phyloP scores from a whole-genome alignment of 345 rosid genomes.

The Mallotus nudiflorus region DNA sequence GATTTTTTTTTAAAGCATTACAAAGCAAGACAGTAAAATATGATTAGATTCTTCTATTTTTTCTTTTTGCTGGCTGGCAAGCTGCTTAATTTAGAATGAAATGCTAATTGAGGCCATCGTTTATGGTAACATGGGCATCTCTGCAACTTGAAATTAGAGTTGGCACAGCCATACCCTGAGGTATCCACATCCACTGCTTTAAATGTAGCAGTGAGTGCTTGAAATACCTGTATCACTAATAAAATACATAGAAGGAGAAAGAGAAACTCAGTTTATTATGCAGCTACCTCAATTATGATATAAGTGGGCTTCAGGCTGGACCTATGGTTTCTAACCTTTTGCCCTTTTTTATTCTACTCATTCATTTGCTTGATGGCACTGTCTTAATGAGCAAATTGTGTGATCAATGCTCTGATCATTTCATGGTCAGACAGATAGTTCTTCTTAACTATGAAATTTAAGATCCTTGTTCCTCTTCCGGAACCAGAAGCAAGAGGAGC shows the following conservation, averaged over 20 bases:
- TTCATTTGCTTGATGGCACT: not conserved
- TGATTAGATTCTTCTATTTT: not conserved
- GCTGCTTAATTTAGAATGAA: not conserved
- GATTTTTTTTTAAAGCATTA: not conserved
- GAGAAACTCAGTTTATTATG: too few relatives aligned
- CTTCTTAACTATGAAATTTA: slow-evolving; percentile 36
- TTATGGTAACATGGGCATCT: not conserved
- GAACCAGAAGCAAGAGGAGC: slow-evolving; percentile 94
- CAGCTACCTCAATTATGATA: not conserved
- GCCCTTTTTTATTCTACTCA: not conserved
- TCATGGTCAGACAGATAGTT: slow-evolving; percentile 5
- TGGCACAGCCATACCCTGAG: not conserved
- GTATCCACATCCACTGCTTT: not conserved
- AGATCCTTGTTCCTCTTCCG: slow-evolving; percentile 98
- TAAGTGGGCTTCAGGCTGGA: not conserved
- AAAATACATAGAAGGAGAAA: not conserved
- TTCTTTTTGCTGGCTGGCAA: not conserved
- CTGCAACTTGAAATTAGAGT: not conserved
- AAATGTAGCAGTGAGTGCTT: not conserved
- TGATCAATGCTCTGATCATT: not conserved
- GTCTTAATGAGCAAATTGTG: not conserved
- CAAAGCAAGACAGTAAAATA: not conserved
- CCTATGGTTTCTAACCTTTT: not conserved
- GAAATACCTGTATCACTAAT: not conserved
- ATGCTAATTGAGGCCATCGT: not conserved